Evolutionary conservation across 2,329 filamentous ascomycete genomes (phyloP).

Genomic region (Paecilomyces dactylethromorphus): DNA sequence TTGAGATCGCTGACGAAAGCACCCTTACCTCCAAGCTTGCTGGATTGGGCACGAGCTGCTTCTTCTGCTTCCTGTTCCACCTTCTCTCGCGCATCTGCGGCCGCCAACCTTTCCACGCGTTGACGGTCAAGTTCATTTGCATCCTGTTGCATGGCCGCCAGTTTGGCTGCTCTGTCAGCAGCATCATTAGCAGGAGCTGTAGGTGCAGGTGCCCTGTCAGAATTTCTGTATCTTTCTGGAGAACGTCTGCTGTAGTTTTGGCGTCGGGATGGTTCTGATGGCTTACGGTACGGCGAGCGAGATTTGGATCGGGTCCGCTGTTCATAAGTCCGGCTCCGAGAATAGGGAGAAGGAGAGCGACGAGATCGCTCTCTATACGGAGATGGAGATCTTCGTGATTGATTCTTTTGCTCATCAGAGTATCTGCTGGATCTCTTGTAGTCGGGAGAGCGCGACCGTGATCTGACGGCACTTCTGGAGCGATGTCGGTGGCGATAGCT

Average conservation of each 20-base stretch:
- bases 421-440: constrained; percentile 27
- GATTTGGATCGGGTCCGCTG: constrained; percentile 19
- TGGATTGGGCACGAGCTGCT: constrained; percentile 50
- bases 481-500: constrained; percentile 37
- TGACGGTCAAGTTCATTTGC: constrained; percentile 62
- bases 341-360: constrained; percentile 13
- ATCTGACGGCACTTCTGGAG: constrained; percentile 14
- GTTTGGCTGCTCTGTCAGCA: constrained; percentile 57
- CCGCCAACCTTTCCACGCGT: constrained; percentile 59
- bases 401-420: constrained; percentile 30
- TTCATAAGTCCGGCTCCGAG: constrained; percentile 15
- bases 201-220: constrained; percentile 1
- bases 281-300: constrained; percentile 31
- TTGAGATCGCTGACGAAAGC: constrained; percentile 61
- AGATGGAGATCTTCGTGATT: constrained; percentile 36
- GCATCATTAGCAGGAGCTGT: constrained; percentile 21
- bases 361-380: constrained; percentile 17
- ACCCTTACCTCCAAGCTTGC: constrained; percentile 57
- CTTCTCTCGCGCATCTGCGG: constrained; percentile 59
- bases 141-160: constrained; percentile 66
- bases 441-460: constrained; percentile 27
- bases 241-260: constrained; percentile 20
- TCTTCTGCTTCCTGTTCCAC: constrained; percentile 61
- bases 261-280: constrained; percentile 22
- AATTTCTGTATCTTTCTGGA: not conserved